These are phyloP conservation scores for Pseudoturritis turrita DNA, from an alignment of 345 rosid species.

Conservation along the genomic window DNA sequence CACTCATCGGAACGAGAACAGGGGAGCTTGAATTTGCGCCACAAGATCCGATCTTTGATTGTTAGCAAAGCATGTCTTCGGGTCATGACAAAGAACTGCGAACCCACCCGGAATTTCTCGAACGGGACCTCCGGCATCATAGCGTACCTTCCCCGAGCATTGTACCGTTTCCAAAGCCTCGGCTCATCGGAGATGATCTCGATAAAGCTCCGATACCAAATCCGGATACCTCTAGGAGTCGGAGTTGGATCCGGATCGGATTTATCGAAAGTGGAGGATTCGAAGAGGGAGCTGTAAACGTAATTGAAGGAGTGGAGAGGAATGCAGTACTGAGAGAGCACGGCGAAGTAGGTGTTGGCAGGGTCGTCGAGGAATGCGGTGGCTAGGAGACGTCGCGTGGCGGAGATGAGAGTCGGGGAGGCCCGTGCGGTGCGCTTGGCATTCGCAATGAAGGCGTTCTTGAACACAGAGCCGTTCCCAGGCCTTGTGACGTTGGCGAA, in stretches of 20 bases:
- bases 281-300: constrained; percentile 57
- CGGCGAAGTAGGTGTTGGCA: constrained; percentile 76
- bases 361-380: constrained; percentile 85
- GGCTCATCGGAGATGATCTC: constrained; percentile 65
- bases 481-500: constrained; percentile 51
- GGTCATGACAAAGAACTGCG: constrained; percentile 87
- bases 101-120: constrained; percentile 68
- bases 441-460: constrained; percentile 41
- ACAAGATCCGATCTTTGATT: constrained; percentile 58
- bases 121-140: constrained; percentile 83
- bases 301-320: constrained; percentile 77
- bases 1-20: constrained; percentile 75
- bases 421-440: constrained; percentile 79
- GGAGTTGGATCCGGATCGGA: constrained; percentile 39
- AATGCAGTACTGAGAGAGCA: constrained; percentile 78
- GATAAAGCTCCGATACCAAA: constrained; percentile 63
- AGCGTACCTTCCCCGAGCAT: constrained; percentile 64
- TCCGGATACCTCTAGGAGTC: constrained; percentile 43
- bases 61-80: constrained; percentile 72
- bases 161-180: constrained; percentile 78
- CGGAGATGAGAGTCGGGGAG: constrained; percentile 86
- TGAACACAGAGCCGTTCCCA: constrained; percentile 40
- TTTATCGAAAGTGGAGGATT: constrained; percentile 49
- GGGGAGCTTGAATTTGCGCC: constrained; percentile 77
- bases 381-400: constrained; percentile 88